phyloP scores from a whole-genome alignment of 345 rosid genomes.

The Heritiera littoralis region DNA sequence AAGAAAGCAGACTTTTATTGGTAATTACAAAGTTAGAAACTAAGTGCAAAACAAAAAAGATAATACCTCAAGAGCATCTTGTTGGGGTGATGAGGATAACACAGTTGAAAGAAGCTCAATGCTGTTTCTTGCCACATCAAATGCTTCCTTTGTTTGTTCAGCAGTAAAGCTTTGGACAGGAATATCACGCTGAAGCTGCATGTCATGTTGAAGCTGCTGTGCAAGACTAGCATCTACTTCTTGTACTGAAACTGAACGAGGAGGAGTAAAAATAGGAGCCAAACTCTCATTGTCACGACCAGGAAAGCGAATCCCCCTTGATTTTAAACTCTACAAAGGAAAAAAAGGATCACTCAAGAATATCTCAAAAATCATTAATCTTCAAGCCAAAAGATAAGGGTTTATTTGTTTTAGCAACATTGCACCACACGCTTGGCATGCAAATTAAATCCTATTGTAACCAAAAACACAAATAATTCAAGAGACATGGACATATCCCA shows the following conservation, averaged over 20 bases:
- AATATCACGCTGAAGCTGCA: constrained; percentile 51
- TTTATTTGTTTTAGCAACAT: background rate
- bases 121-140: constrained; percentile 89
- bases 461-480: constrained; percentile 10
- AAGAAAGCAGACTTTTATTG: background rate
- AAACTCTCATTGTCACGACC: constrained; percentile 94
- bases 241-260: constrained; percentile 65
- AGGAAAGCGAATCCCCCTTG: constrained; percentile 93
- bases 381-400: constrained; percentile 4
- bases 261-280: constrained; percentile 94
- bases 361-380: background rate
- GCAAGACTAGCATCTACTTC: constrained; percentile 54
- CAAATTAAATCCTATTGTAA: background rate
- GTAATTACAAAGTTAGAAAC: background rate
- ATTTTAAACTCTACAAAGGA: constrained; percentile 62
- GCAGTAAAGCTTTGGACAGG: constrained; percentile 62
- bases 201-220: constrained; percentile 37
- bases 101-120: constrained; percentile 83
- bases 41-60: background rate
- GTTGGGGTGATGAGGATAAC: constrained; percentile 78
- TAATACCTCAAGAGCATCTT: constrained; percentile 73
- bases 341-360: constrained; percentile 17
- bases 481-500: background rate
- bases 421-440: background rate
- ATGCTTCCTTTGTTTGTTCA: constrained; percentile 91